Evolutionary conservation across 2,329 filamentous ascomycete genomes (phyloP), one percentile per base, ranked within the genome.

Genomic region (Niveomyces coronatus): DNA sequence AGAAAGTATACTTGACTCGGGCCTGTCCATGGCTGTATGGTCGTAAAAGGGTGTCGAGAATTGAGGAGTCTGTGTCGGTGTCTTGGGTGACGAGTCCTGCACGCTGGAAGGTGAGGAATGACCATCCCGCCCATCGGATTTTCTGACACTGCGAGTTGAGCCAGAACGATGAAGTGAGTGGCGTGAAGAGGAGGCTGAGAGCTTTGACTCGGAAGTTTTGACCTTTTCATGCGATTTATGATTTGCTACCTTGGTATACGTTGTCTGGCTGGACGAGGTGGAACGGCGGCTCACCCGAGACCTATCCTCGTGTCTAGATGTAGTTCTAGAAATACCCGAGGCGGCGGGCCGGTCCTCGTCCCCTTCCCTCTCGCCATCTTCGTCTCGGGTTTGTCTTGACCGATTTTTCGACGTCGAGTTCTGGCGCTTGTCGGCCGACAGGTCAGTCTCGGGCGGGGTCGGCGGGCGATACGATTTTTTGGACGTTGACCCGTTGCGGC

Each of bases 361-460:
- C n/a, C n/a, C n/a, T n/a, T n/a, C n/a, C n/a, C n/a, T n/a, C 53
- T 53, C 36, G 52, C 53, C 49, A 50, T 35, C 22, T 9, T 31
- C 28, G 16, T 40, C 37, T 26, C 20, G 28, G 37, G 24, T 34
- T 15, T 34, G 37, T 9, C 18, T 26, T 7, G 40, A 24, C 7
- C 37, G 37, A 9, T 33, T 38, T 60, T 45, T 50, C 10, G 47
- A 34, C 14, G 44, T 29, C 2, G 33, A 37, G 4, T 37, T 40
- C 19, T 35, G 35, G 17, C 41, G 45, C 44, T 54, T 63, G 24
- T 65, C 62, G 34, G 61, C 65, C 3, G 72, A 72, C 14, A 78
- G 45, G 41, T 79, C 76, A 4, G 76, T 81, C 46, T 79, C 76
- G 2, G 76, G 76, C 2, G 76, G 76, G 38, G 71, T 80, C 3